Conservation (phyloP, 768 basidiomycete species). For the Collybia mongolica region DNA sequence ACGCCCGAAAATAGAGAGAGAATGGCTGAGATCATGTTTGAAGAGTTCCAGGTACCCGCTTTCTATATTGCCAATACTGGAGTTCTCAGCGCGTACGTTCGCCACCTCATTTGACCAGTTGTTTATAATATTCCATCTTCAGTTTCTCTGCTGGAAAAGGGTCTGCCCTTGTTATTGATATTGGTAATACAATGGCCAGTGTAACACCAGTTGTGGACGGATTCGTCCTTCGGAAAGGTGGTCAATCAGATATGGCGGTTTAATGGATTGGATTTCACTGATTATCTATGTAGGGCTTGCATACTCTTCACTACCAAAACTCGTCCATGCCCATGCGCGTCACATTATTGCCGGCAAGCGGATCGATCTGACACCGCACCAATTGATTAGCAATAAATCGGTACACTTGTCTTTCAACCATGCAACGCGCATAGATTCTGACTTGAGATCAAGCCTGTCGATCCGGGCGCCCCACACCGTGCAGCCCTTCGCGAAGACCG, state of each 20-base stretch:
- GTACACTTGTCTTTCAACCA: constrained; percentile 32
- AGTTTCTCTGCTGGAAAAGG: constrained; percentile 97
- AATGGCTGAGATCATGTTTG: constrained; percentile 97
- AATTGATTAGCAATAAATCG: constrained; percentile 81
- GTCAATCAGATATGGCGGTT: neutral
- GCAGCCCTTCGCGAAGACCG: constrained; percentile 79
- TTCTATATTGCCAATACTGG: constrained; percentile 96
- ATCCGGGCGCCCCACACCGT: constrained; percentile 60
- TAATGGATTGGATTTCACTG: no score
- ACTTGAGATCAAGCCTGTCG: constrained; percentile 58
- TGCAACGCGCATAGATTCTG: constrained; percentile 2
- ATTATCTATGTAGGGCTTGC: constrained; percentile 57
- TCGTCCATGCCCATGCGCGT: constrained; percentile 79
- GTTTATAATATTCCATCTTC: constrained; percentile 4
- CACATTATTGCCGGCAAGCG: constrained; percentile 61
- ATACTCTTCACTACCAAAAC: constrained; percentile 71
- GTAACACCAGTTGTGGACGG: constrained; percentile 97
- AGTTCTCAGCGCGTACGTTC: constrained; percentile 84
- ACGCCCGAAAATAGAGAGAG: constrained; percentile 88
- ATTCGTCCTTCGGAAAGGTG: constrained; percentile 94
- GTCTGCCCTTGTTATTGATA: constrained; percentile 94
- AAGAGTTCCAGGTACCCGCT: constrained; percentile 91
- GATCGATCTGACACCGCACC: constrained; percentile 79
- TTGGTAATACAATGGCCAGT: constrained; percentile 86
- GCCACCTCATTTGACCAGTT: neutral